These are phyloP conservation scores for Chlorencoelia australis DNA, from an alignment of 2,329 filamentous ascomycete genomes.

Conservation along the genomic window DNA sequence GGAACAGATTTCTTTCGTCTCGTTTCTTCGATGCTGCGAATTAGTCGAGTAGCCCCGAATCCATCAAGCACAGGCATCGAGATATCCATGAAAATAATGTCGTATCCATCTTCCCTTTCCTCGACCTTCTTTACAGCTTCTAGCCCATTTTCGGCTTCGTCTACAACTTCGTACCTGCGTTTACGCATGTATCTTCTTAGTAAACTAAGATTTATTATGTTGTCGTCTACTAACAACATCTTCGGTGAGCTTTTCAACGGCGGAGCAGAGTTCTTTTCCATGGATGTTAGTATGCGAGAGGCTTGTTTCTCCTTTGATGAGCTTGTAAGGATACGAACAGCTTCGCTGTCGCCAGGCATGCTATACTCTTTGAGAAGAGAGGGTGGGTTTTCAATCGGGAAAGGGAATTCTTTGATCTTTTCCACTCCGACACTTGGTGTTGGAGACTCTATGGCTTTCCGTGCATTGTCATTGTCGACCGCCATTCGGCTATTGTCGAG, in stretches of 20 bases:
- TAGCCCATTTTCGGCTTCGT: conserved; percentile 37
- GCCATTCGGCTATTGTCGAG: conserved; percentile 26
- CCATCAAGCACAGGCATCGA: conserved; percentile 46
- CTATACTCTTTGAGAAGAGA: not conserved
- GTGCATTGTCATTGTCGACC: conserved; percentile 23
- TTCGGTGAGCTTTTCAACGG: too few species aligned
- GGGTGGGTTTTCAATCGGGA: conserved; percentile 12
- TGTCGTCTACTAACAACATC: conserved; percentile 34
- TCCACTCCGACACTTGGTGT: conserved; percentile 21
- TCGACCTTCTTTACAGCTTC: conserved; percentile 38
- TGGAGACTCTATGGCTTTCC: conserved; percentile 25
- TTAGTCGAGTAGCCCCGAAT: conserved; percentile 37
- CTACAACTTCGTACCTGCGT: conserved; percentile 30
- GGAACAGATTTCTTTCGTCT: conserved; percentile 15
- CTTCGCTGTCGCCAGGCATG: not conserved
- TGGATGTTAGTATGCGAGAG: too few species aligned
- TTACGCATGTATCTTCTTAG: conserved; percentile 30
- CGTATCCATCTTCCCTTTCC: conserved; percentile 27
- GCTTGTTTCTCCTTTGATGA: too few species aligned
- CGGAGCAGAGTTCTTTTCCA: too few species aligned
- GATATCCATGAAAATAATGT: conserved; percentile 40
- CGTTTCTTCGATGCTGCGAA: conserved; percentile 36
- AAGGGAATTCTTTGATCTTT: conserved; percentile 23
- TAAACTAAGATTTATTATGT: conserved; percentile 33
- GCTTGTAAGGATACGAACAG: too few species aligned